Base-by-base conservation (phyloP, 768 basidiomycete genomes). In the Phanerodontia chrysosporium region DNA sequence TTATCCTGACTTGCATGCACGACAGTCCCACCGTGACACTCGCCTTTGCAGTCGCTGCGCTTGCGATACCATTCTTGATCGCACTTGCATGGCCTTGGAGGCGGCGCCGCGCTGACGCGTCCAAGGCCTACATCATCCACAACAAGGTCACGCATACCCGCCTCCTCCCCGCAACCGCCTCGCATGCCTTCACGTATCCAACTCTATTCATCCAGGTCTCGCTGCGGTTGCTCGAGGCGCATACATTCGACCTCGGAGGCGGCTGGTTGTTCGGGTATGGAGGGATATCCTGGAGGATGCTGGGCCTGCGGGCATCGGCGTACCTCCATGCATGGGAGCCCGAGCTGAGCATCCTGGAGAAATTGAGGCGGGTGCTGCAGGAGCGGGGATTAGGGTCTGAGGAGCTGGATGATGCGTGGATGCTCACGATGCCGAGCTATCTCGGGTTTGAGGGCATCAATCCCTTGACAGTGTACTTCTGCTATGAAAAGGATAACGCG, bases 381-480 rank as follows among this genome's bases (percentile, higher is more conserved):
- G 55, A 63, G 32, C 71, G 70, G 10, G 76, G 76, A 0, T 67
- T 63, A 48, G 53, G 60, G 21, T 6, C 39, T 22, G 52, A 27
- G 2, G 65, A 62, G 9, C 35, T 86, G 5, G 72, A 76, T 6
- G 83, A 83, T 58, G 79, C 81, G 0, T 92, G 87, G 86, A 80
- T 90, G 75, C 73, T 90, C 72, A 87, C 88, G 2, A 88, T 89
- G 84, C 88, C 87, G 2, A 83, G 79, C 54, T 81, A 83, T 53
- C 58, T 85, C 28, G 88, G 88, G 0, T 80, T 77, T 53, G 84
- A 87, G 66, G 89, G 85, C 0, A 85, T 89, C 55, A 89, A 89
- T 59, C 89, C 89, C 0, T 70, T 89, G 45, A 83, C 83, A 0
- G 82, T 86, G 25, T 89, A 87, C 69, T 87, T 83, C 62, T 80